Evolutionary conservation across 164 flowering plant genomes (phyloP), one percentile per base, ranked within the genome.

Genomic region (grape (Vitis vinifera)): DNA sequence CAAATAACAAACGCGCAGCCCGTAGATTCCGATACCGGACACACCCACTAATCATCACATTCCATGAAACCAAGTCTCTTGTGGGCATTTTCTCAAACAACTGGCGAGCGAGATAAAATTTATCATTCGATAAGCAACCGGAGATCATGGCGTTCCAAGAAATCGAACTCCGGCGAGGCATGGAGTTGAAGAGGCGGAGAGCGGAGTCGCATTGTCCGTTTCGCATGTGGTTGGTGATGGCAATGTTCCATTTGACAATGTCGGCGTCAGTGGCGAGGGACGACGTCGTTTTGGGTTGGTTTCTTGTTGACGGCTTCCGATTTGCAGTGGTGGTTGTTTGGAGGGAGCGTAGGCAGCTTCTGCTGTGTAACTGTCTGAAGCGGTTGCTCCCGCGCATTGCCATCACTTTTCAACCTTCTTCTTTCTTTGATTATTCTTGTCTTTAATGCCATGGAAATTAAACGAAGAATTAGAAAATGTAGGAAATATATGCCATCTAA

Each of bases 101-200:
- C 3, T 77, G 55, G 1, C 80, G 75, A 5, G 98, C 98, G 19
- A 75, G 78, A 10, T 78, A 85, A 49, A 85, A 79, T 56, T 62
- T 69, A 13, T 51, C 75, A 64, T 92, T 92, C 4, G 57, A 59
- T 68, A 87, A 14, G 68, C 86, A 91, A 51, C 94, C 98, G 58
- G 91, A 88, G 0, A 92, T 83, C 93, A 92, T 87, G 27, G 96
- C 80, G 37, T 92, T 92, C 83, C 89, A 88, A 16, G 96, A 77
- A 9, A 91, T 91, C 0, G 85, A 59, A 52, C 79, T 85, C 30
- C 88, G 78, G 17, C 79, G 75, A 15, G 90, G 85, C 96, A 92
- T 91, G 16, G 68, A 12, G n/a, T 86, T 64, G 76, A 92, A 92
- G 10, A 88, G 63, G 9, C 63, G 66, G 62, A 77, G 81, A 16